phyloP scores from a whole-genome alignment of 768 basidiomycete species.

The Suillus occidentalis region DNA sequence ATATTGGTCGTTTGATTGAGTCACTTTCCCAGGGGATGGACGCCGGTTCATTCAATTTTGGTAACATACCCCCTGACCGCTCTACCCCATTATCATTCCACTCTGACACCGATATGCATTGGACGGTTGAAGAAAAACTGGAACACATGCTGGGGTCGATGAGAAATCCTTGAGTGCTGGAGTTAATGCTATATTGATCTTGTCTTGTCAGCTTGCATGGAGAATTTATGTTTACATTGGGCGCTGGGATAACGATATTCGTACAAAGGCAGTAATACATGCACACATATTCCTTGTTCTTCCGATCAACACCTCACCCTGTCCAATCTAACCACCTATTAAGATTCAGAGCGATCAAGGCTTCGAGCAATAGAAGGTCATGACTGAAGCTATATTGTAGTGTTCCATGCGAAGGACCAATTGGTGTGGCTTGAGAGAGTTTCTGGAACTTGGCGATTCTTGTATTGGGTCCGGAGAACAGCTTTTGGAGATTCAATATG shows the following conservation, averaged over 20 bases:
- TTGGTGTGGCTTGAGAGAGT: constrained; percentile 49
- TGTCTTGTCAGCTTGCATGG: constrained; percentile 9
- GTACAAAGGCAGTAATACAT: constrained; percentile 35
- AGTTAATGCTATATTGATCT: constrained; percentile 20
- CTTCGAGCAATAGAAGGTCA: constrained; percentile 59
- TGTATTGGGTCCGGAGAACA: constrained; percentile 44
- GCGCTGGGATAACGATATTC: constrained; percentile 28
- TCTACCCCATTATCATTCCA: constrained; percentile 62
- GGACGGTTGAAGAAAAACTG: constrained; percentile 75
- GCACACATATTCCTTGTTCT: constrained; percentile 18
- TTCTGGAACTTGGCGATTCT: constrained; percentile 61
- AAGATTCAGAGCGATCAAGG: constrained; percentile 63
- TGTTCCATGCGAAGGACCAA: constrained; percentile 64
- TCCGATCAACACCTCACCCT: constrained; percentile 14
- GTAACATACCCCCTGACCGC: constrained; percentile 45
- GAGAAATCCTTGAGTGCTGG: constrained; percentile 28
- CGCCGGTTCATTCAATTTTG: constrained; percentile 81
- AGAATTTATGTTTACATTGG: constrained; percentile 5
- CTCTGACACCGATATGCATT: constrained; percentile 60
- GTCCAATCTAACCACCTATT: constrained; percentile 74
- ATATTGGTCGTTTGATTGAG: constrained; percentile 84
- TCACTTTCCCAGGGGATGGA: constrained; percentile 80
- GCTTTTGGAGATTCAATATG: constrained; percentile 7
- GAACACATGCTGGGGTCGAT: constrained; percentile 64
- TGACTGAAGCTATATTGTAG: constrained; percentile 65